Conservation (phyloP, 83 land plant species). For the Picea abies region DNA sequence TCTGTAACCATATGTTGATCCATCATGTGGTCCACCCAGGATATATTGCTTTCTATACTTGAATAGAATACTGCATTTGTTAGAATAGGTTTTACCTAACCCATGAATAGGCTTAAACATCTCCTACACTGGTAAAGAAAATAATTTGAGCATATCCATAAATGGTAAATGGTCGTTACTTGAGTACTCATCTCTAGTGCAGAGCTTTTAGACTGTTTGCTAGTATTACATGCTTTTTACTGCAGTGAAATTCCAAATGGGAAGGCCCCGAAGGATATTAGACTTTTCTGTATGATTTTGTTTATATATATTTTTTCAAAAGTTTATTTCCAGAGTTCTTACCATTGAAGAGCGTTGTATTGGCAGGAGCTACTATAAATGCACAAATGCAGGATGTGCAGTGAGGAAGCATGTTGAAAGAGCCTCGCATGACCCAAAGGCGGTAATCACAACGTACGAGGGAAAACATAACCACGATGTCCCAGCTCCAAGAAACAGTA, state of each 20-base stretch:
- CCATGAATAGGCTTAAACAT: background rate
- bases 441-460: conserved; percentile 53
- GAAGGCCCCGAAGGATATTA: background rate
- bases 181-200: background rate
- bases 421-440: conserved; percentile 49
- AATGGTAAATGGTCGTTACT: no score
- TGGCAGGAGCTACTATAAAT: conserved; percentile 66
- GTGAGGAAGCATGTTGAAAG: conserved; percentile 64
- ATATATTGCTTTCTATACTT: background rate
- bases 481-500: conserved; percentile 37
- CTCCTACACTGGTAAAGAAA: background rate
- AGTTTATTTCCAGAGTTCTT: background rate
- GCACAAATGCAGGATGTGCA: conserved; percentile 55
- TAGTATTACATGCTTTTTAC: conserved; percentile 4
- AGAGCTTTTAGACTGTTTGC: background rate
- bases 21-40: background rate
- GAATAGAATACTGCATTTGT: conserved; percentile 2
- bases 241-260: background rate
- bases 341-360: background rate
- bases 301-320: background rate
- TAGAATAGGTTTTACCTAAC: background rate
- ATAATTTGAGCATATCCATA: background rate
- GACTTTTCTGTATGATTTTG: background rate
- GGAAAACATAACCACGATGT: conserved; percentile 57
- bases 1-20: background rate